phyloP scores from a whole-genome alignment of 257 asterid genomes.

The Gynochthodes officinalis region DNA sequence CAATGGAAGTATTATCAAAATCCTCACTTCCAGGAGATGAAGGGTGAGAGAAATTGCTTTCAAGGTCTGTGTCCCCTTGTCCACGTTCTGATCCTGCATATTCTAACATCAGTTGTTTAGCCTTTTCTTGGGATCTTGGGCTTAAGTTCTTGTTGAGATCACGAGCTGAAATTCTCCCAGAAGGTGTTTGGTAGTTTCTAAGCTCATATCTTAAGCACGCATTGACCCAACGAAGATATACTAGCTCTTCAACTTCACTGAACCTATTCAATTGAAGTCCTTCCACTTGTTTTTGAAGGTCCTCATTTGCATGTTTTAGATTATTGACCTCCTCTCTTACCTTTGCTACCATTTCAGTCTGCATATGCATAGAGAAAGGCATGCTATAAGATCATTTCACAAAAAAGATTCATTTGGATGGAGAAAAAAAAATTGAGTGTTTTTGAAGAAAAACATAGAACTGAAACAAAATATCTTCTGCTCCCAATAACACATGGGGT shows the following conservation, averaged over 20 bases:
- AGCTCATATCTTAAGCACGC: conserved; percentile 91
- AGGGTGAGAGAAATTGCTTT: conserved; percentile 77
- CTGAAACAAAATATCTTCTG: background rate
- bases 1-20: conserved; percentile 67
- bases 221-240: conserved; percentile 97
- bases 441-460: background rate
- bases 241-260: conserved; percentile 96
- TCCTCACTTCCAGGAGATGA: conserved; percentile 91
- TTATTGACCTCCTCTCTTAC: conserved; percentile 70
- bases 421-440: background rate
- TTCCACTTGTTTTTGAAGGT: conserved; percentile 88
- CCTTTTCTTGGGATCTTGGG: conserved; percentile 85
- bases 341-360: conserved; percentile 84
- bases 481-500: background rate
- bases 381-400: background rate
- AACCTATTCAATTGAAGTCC: conserved; percentile 96
- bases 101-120: conserved; percentile 84
- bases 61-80: conserved; percentile 88
- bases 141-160: conserved; percentile 78
- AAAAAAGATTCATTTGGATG: background rate
- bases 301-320: conserved; percentile 73
- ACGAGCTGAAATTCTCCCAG: conserved; percentile 79
- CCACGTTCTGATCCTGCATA: conserved; percentile 97
- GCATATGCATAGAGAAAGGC: conserved; percentile 24
- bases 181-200: conserved; percentile 70